Conservation (phyloP, 495 filamentous ascomycete species). For the Penicillium nucicola region DNA sequence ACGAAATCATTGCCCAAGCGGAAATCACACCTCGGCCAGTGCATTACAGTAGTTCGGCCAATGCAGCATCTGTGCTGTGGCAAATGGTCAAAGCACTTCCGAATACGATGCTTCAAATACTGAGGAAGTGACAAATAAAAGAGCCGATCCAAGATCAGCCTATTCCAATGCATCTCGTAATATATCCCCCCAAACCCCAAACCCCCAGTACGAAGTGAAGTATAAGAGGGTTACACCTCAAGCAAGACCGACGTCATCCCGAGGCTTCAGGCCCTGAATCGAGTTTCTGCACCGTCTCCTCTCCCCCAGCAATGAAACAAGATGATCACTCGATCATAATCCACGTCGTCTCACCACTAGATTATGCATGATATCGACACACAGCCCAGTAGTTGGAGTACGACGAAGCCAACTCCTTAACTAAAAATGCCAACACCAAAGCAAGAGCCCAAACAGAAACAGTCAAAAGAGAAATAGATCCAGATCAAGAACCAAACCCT, state of each 20-base stretch:
- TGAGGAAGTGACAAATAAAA: neutral
- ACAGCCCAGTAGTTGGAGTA: slow-evolving; percentile 20
- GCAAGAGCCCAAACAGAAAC: neutral
- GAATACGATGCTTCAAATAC: slow-evolving; percentile 3
- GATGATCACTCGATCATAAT: slow-evolving; percentile 19
- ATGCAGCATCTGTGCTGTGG: slow-evolving; percentile 12
- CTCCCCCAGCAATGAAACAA: no score
- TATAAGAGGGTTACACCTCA: neutral
- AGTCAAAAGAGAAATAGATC: neutral
- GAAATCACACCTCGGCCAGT: slow-evolving; percentile 49
- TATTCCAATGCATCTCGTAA: no score
- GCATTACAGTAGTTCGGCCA: slow-evolving; percentile 29
- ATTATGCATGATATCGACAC: slow-evolving; percentile 23
- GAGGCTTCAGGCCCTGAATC: neutral
- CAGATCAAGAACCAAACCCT: no score
- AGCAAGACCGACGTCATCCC: slow-evolving; percentile 9
- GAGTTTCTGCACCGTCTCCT: no score
- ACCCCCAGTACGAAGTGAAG: no score
- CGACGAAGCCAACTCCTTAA: neutral
- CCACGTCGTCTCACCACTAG: slow-evolving; percentile 21
- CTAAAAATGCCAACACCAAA: neutral
- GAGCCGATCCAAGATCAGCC: neutral
- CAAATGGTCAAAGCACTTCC: slow-evolving; percentile 18
- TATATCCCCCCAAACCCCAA: no score
- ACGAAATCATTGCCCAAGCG: slow-evolving; percentile 45